phyloP scores from a whole-genome alignment of 23 red algal genomes.

The Gracilaria domingensis region DNA sequence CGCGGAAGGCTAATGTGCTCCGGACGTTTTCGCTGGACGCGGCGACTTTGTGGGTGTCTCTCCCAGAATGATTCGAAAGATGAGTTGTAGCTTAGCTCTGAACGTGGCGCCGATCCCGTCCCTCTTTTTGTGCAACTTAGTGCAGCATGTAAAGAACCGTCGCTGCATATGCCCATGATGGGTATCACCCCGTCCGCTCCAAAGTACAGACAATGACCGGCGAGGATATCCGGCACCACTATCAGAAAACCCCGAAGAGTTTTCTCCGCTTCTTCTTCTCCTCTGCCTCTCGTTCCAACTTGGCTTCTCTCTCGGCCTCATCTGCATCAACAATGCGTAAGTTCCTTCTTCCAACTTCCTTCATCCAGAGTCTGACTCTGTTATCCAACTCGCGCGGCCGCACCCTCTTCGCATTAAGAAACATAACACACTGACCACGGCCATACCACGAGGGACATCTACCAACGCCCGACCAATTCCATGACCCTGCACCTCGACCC shows the following conservation, averaged over 20 bases:
- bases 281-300: conserved; percentile 8
- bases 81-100: conserved; percentile 18
- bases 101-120: neutral
- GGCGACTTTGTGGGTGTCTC: conserved; percentile 45
- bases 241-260: conserved; percentile 26
- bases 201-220: neutral
- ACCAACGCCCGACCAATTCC: conserved; percentile 68
- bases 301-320: conserved; percentile 5
- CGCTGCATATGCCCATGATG: too few relatives aligned
- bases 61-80: neutral
- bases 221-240: neutral
- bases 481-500: conserved; percentile 11
- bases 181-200: too few relatives aligned
- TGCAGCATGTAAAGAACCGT: too few relatives aligned
- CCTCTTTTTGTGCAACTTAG: too few relatives aligned
- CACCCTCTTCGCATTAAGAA: conserved; percentile 36
- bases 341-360: neutral
- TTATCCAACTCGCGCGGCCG: conserved; percentile 12
- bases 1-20: conserved; percentile 27
- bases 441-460: conserved; percentile 76
- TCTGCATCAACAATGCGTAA: conserved; percentile 3
- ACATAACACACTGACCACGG: conserved; percentile 68
- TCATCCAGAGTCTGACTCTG: conserved; percentile 17
- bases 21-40: conserved; percentile 42
- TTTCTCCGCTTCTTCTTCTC: conserved; percentile 12